Evolutionary conservation across 164 flowering plant species (phyloP).

Genomic region (Vitis riparia): DNA sequence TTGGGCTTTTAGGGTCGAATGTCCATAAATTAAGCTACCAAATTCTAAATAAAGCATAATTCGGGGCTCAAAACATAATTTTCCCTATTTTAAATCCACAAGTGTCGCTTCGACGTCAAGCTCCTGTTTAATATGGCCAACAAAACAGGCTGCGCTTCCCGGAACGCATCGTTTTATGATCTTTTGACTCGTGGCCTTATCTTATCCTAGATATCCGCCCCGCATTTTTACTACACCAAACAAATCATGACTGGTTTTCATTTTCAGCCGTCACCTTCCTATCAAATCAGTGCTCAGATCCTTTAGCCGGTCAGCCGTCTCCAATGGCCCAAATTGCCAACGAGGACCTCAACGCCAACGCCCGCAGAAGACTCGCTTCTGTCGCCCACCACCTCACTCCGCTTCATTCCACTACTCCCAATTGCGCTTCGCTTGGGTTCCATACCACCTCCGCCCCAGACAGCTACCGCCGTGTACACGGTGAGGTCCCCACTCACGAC

Average conservation of each 20-base stretch:
- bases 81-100: too few species aligned
- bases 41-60: too few species aligned
- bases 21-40: too few species aligned
- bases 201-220: conserved; percentile 1
- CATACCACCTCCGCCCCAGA: conserved; percentile 40
- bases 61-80: too few species aligned
- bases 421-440: conserved; percentile 6
- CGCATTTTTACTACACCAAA: background rate
- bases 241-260: background rate
- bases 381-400: conserved; percentile 56
- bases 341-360: conserved; percentile 29
- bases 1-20: too few species aligned
- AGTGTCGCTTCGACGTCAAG: too few species aligned
- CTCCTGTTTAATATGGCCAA: too few species aligned
- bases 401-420: conserved; percentile 7
- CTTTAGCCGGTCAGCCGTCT: background rate
- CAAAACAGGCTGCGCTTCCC: too few species aligned
- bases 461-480: conserved; percentile 69
- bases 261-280: background rate
- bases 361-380: conserved; percentile 43
- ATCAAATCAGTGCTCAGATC: background rate
- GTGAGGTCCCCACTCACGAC: conserved; percentile 53
- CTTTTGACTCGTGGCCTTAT: conserved; percentile 1
- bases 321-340: conserved; percentile 34
- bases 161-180: too few species aligned